Evolutionary conservation across 2,329 filamentous ascomycete genomes (phyloP), one percentile per base, ranked within the genome.

Genomic region (Neopestalotiopsis sp.): DNA sequence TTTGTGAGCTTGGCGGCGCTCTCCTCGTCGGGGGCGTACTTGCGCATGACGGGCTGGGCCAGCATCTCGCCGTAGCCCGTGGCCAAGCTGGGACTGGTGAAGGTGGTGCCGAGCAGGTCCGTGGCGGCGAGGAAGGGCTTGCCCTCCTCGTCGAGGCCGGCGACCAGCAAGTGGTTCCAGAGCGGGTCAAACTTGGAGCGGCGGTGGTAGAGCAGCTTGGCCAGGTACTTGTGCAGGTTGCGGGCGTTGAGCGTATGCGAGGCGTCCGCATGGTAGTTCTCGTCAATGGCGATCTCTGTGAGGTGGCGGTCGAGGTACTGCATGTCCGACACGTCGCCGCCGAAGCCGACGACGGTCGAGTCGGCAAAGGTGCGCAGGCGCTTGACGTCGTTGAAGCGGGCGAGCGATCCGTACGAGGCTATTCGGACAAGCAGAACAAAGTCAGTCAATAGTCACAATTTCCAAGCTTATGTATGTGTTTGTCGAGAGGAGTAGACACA

Each of bases 301-400:
- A 99, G 91, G 78, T 97, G 90, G 75, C 96, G 91, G 88, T 97
- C 93, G 74, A 99, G 90, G 86, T 97, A 97, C 86, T 99, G 96
- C 96, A 99, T 98, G 86, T 99, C 96, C 73, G 94, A 97, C 76
- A 99, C 92, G 85, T 99, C 96, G 81, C 96, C 96, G 81, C 94
- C 94, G 84, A 98, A 97, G 77, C 96, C 96, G 78, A 99, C 88
- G 70, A 98, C 89, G 38, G 94, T 91, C 73, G 91, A 90, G 73
- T 91, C 87, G 83, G 94, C 94, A 83, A 98, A 98, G 75, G 90
- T 88, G 76, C 94, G 94, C 74, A 99, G 91, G 79, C 96, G 95
- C 85, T 98, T 97, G 80, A 98, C 94, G 81, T 98, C 93, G 77
- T 93, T 95, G 88, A 98, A 99, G 79, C 96, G 94, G 70, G 96